Percentiles rank a stretch among this genome's conserved stretches.
phyloP scores from a whole-genome alignment of 768 basidiomycete species.

The Mycena rebaudengoi region DNA sequence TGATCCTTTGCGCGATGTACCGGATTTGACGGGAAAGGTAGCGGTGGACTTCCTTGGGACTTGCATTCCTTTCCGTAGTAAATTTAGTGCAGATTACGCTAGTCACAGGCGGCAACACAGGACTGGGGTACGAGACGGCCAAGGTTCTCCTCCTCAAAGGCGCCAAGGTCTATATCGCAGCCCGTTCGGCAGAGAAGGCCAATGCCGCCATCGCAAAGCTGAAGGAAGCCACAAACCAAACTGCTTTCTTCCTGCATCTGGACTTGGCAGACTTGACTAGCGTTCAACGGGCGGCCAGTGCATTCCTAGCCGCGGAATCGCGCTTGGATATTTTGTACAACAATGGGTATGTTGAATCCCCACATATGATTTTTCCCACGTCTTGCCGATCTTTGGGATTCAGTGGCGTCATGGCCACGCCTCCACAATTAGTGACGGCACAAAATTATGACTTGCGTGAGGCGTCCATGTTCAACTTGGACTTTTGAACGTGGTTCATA shows the following conservation, averaged over 20 bases:
- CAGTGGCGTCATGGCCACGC: slow-evolving; percentile 50
- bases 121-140: slow-evolving; percentile 32
- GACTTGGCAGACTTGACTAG: slow-evolving; percentile 50
- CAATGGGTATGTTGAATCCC: slow-evolving; percentile 28
- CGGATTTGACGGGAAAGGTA: slow-evolving; percentile 43
- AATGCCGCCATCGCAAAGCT: slow-evolving; percentile 36
- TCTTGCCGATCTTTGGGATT: too few relatives aligned
- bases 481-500: background rate
- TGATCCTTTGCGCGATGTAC: slow-evolving; percentile 31
- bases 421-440: slow-evolving; percentile 37
- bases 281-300: slow-evolving; percentile 48
- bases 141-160: slow-evolving; percentile 37
- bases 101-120: slow-evolving; percentile 27
- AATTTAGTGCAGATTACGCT: background rate
- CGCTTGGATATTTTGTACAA: slow-evolving; percentile 31
- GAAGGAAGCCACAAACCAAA: slow-evolving; percentile 21
- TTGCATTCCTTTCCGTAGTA: background rate
- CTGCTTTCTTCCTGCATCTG: slow-evolving; percentile 45
- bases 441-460: slow-evolving; percentile 49
- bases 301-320: slow-evolving; percentile 36
- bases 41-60: slow-evolving; percentile 23
- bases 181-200: slow-evolving; percentile 32
- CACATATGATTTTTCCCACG: too few relatives aligned
- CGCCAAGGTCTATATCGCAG: slow-evolving; percentile 40
- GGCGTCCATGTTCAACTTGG: too few relatives aligned